Conservation (phyloP, 768 basidiomycete genomes). For the Pisolithus orientalis region DNA sequence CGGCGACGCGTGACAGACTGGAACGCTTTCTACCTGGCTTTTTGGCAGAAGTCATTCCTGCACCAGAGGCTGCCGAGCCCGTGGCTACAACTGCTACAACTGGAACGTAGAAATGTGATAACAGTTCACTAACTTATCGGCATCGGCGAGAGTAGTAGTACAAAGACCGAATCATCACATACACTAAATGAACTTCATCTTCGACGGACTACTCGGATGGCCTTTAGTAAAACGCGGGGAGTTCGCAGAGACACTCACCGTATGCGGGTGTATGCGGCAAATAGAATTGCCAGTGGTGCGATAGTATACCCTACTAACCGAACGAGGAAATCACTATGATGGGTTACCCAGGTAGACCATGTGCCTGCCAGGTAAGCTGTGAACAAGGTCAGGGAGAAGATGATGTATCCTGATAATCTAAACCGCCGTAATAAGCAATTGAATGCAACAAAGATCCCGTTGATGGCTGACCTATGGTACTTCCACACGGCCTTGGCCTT, state of each 20-base stretch:
- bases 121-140: neutral
- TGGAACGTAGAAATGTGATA: neutral
- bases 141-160: neutral
- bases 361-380: conserved; percentile 67
- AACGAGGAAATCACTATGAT: conserved; percentile 30
- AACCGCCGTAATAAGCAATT: conserved; percentile 2
- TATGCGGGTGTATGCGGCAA: conserved; percentile 39
- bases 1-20: conserved; percentile 76
- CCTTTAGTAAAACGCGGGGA: neutral
- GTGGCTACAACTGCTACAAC: conserved; percentile 3
- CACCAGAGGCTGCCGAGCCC: conserved; percentile 13
- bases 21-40: conserved; percentile 93
- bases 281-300: conserved; percentile 45
- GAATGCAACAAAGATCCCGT: neutral
- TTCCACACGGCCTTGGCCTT: conserved; percentile 78
- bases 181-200: conserved; percentile 54
- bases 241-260: conserved; percentile 35
- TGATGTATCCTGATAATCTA: conserved; percentile 68
- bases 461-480: conserved; percentile 58
- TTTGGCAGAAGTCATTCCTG: conserved; percentile 61
- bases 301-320: conserved; percentile 48
- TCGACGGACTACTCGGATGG: conserved; percentile 41
- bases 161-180: neutral
- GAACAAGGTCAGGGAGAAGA: conserved; percentile 54
- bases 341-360: conserved; percentile 55